Percentiles rank a stretch among this genome's conserved stretches.
phyloP scores from a whole-genome alignment of 176 grass and related monocot genomes.

The Cocos nucifera region DNA sequence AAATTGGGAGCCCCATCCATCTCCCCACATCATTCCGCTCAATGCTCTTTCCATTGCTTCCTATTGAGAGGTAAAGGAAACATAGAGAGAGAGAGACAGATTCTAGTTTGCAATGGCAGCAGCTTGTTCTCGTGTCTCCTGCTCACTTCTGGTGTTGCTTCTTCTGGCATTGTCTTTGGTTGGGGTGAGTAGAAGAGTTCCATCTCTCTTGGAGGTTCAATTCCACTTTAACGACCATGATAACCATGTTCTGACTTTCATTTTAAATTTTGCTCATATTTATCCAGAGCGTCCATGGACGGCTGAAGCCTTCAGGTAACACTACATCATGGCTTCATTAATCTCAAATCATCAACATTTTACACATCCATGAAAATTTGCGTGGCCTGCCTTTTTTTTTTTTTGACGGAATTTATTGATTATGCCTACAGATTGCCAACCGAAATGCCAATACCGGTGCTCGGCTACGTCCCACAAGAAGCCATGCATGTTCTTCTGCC shows the following conservation, averaged over 20 bases:
- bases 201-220: background rate
- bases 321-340: background rate
- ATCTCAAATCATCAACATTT: too few species aligned
- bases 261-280: background rate
- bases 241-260: background rate
- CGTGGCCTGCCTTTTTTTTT: background rate
- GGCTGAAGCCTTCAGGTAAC: conserved; percentile 2
- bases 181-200: background rate
- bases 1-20: too few species aligned
- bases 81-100: too few species aligned
- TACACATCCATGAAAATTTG: too few species aligned
- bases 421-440: conserved; percentile 1
- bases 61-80: too few species aligned
- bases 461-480: conserved; percentile 22
- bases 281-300: background rate
- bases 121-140: background rate
- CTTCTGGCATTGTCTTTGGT: conserved; percentile 2
- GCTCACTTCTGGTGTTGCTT: conserved; percentile 1
- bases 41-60: too few species aligned
- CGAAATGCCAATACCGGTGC: conserved; percentile 3
- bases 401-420: background rate
- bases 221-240: background rate
- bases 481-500: conserved; percentile 18
- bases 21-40: too few species aligned
- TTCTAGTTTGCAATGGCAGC: background rate